Percentiles rank a stretch among this genome's conserved stretches.
These are phyloP conservation scores for Alternaria brassicae DNA, from an alignment of 2,329 filamentous ascomycete genomes.

Conservation along the genomic window DNA sequence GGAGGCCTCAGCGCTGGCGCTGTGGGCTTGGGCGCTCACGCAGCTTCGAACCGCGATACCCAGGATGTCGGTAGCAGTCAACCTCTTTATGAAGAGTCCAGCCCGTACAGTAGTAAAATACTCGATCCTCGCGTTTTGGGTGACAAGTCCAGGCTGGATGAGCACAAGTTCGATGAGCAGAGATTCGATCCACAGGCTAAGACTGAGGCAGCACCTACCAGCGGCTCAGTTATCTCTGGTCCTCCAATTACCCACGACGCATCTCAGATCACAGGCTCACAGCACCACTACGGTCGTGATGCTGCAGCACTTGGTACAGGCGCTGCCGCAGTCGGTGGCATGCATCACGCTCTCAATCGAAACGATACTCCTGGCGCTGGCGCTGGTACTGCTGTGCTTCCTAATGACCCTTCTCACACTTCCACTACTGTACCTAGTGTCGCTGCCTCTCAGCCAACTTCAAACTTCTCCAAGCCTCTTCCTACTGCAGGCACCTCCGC, in stretches of 20 bases:
- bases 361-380: constrained; percentile 10
- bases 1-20: constrained; percentile 35
- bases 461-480: constrained; percentile 9
- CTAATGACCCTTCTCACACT: not conserved
- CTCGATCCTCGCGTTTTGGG: constrained; percentile 40
- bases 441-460: constrained; percentile 1
- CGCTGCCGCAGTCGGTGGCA: not conserved
- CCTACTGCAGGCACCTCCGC: not conserved
- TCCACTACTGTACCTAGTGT: not conserved
- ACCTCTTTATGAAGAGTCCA: constrained; percentile 25
- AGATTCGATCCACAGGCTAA: constrained; percentile 28
- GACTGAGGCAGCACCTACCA: constrained; percentile 8
- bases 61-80: constrained; percentile 16
- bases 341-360: not conserved
- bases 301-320: constrained; percentile 1
- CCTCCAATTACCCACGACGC: constrained; percentile 11
- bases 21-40: constrained; percentile 32
- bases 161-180: constrained; percentile 32
- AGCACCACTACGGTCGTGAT: constrained; percentile 39
- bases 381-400: constrained; percentile 8
- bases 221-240: constrained; percentile 15
- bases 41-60: constrained; percentile 21
- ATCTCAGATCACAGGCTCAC: constrained; percentile 11
- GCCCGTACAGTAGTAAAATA: constrained; percentile 35
- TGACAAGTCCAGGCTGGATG: constrained; percentile 18